Base-by-base conservation (phyloP, 2,329 filamentous ascomycete species). In the Xylaria sp. region DNA sequence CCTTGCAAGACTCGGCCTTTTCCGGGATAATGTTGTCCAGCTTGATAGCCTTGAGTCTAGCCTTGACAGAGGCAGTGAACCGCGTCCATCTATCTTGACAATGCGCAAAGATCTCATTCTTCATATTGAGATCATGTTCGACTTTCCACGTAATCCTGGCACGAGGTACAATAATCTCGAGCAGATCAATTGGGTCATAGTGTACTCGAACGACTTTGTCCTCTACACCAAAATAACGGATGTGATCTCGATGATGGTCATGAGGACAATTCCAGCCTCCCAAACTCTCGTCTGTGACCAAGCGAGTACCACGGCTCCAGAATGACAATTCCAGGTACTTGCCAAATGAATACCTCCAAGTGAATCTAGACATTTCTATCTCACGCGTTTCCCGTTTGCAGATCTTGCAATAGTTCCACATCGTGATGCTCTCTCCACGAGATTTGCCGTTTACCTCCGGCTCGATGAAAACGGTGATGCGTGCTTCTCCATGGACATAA, bases 271-370 rank as follows among this genome's bases (percentile, higher is more conserved):
- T 72, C 77, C 77, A 79, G 26, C 75, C 76, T 48, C 73, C 75
- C 1, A 65, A 71, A 23, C 74, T 83, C 44, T 92, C 84, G 33
- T 90, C 89, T 54, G 91, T 89, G 72, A 88, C 90, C 74, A 90
- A 89, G 77, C 90, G 92, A 58, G 98, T 83, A 44, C 93, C 92
- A 49, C 89, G 92, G 76, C 94, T 95, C 94, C 95, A 99, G 79
- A 98, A 98, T 2, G 94, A 94, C 20, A 99, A 84, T 80, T 99
- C 96, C n/a, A 99, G 85, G 76, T 98, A 99, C 80, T 99, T 99
- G 11, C 93, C 96, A 76, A 99, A 97, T 0, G 96, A 99, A 79
- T 99, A 99, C 79, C 97, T 97, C 92, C 94, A 99, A 0, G 94
- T 97, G 75, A 90, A 94, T 65, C 94, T 90, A 0, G 95, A 97